phyloP scores from a whole-genome alignment of 495 filamentous ascomycete genomes.

The Cudoniella acicularis region DNA sequence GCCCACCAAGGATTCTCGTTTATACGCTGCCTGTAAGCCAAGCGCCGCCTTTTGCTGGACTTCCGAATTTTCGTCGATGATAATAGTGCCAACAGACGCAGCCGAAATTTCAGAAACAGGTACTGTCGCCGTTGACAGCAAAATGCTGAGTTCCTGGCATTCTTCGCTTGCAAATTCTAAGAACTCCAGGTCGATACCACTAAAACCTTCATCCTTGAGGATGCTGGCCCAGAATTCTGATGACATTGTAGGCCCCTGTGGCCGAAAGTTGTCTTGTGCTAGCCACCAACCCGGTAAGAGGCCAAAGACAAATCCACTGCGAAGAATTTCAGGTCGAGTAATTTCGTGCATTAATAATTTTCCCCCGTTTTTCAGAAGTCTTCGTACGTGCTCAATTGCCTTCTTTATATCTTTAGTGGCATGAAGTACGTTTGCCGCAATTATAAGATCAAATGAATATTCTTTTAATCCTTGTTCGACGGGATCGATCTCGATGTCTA shows the following conservation, averaged over 20 bases:
- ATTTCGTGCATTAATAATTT: constrained; percentile 13
- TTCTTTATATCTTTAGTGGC: constrained; percentile 43
- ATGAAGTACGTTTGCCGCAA: constrained; percentile 38
- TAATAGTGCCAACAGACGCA: too few relatives aligned
- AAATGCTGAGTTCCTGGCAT: too few relatives aligned
- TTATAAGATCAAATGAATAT: constrained; percentile 41
- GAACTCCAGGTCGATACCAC: too few relatives aligned
- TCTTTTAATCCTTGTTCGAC: constrained; percentile 41
- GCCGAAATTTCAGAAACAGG: too few relatives aligned
- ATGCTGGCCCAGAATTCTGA: background rate
- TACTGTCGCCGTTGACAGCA: too few relatives aligned
- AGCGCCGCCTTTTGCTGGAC: too few relatives aligned
- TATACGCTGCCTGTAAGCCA: too few relatives aligned
- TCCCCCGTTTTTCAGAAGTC: constrained; percentile 29
- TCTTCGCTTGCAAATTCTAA: too few relatives aligned
- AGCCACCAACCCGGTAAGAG: constrained; percentile 50
- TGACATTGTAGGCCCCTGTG: constrained; percentile 10
- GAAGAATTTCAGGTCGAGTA: constrained; percentile 28
- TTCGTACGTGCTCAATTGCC: constrained; percentile 41
- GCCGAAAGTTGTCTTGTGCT: too few relatives aligned
- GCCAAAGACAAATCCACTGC: constrained; percentile 37
- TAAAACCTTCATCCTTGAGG: too few relatives aligned
- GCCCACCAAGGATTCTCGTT: too few relatives aligned
- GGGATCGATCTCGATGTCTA: constrained; percentile 48
- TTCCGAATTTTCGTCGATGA: too few relatives aligned